Percentiles rank a stretch among this genome's conserved stretches.
phyloP scores from a whole-genome alignment of 148 eudicot genomes.

The Bassia scoparia region DNA sequence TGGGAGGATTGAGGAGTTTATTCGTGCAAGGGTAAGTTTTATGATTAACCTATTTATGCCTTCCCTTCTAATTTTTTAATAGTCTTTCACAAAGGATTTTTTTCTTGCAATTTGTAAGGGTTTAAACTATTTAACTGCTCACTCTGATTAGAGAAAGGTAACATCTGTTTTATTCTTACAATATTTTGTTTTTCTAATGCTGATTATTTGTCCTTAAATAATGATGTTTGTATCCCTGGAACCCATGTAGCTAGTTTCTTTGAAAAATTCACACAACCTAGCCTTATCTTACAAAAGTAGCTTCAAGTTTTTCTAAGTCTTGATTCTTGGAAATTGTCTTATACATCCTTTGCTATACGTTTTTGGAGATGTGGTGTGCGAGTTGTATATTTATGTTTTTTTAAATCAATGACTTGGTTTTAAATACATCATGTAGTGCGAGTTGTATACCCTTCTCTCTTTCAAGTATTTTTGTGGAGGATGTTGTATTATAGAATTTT shows the following conservation, averaged over 20 bases:
- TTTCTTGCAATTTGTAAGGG: background rate
- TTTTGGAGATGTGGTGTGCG: background rate
- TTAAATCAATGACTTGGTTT: background rate
- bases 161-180: too few species aligned
- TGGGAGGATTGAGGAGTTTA: slow-evolving; percentile 87
- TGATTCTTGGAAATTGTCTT: background rate
- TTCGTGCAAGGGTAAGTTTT: slow-evolving; percentile 65
- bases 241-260: background rate
- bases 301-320: background rate
- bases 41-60: background rate
- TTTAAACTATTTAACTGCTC: background rate
- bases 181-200: background rate
- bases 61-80: background rate
- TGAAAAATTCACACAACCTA: background rate
- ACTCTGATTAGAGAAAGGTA: too few species aligned
- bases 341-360: background rate
- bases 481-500: background rate
- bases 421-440: too few species aligned
- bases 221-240: too few species aligned
- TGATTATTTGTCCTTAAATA: too few species aligned
- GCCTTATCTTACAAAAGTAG: background rate
- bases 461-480: background rate
- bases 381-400: too few species aligned
- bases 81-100: background rate
- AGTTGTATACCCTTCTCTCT: slow-evolving; percentile 36